Conservation (phyloP, 768 basidiomycete species). For the Cytidiella melzeri region DNA sequence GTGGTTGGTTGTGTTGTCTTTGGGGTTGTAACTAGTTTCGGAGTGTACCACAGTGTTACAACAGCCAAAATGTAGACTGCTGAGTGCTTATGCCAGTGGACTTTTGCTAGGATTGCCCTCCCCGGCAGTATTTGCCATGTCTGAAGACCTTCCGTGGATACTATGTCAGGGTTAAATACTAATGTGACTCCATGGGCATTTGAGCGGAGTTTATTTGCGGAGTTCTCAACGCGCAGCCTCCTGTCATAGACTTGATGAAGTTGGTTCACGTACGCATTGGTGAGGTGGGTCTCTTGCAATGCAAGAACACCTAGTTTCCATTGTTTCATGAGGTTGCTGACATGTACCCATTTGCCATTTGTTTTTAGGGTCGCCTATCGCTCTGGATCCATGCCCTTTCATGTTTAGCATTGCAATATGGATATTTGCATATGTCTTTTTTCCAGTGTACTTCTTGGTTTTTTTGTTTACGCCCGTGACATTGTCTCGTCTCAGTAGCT, state of each 20-base stretch:
- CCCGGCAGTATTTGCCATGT: conserved; percentile 6
- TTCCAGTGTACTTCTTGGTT: not conserved
- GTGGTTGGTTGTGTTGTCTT: too few species aligned
- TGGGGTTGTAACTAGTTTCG: too few species aligned
- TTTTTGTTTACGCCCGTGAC: not conserved
- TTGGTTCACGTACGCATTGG: not conserved
- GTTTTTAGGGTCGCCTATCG: not conserved
- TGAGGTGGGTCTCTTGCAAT: not conserved
- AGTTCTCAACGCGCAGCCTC: not conserved
- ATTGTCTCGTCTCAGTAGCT: not conserved
- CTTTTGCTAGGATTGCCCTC: not conserved
- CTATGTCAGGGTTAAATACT: not conserved
- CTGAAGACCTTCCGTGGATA: not conserved
- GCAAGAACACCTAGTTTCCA: not conserved
- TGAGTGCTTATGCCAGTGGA: conserved; percentile 7
- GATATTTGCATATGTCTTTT: not conserved
- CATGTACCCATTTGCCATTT: not conserved
- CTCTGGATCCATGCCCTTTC: not conserved
- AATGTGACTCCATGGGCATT: not conserved
- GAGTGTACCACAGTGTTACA: too few species aligned
- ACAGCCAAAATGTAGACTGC: conserved; percentile 1
- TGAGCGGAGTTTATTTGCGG: not conserved
- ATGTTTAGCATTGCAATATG: not conserved
- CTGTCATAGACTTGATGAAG: not conserved
- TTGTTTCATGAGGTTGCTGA: not conserved